A percentile compares a stretch with the other conserved stretches of the same genome.
These are phyloP conservation scores for Eragrostis curvula DNA, from an alignment of 176 grass and related monocot species.

Conservation along the genomic window DNA sequence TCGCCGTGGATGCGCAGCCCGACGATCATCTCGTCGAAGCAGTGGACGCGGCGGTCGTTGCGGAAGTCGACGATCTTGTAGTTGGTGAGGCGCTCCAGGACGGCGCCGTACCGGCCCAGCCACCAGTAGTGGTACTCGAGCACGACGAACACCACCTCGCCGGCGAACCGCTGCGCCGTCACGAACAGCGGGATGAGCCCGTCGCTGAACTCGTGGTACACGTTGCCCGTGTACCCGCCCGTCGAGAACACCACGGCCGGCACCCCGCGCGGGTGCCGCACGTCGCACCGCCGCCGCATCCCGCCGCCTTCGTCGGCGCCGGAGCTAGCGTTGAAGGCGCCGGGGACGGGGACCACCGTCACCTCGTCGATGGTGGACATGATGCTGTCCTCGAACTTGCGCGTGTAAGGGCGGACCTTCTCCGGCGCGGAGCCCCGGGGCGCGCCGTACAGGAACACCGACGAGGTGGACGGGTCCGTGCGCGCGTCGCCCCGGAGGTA, in stretches of 20 bases:
- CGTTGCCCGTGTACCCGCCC: slow-evolving; percentile 97
- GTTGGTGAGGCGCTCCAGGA: slow-evolving; percentile 78
- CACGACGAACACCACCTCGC: slow-evolving; percentile 91
- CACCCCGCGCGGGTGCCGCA: slow-evolving; percentile 61
- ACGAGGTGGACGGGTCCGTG: slow-evolving; percentile 74
- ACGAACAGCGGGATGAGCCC: slow-evolving; percentile 93
- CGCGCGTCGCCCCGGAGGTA: slow-evolving; percentile 87
- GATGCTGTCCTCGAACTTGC: slow-evolving; percentile 86
- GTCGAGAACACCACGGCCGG: slow-evolving; percentile 92
- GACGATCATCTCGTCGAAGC: slow-evolving; percentile 92
- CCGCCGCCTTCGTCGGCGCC: neutral
- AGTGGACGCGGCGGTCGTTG: slow-evolving; percentile 80
- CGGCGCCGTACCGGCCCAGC: slow-evolving; percentile 71
- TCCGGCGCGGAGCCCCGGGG: slow-evolving; percentile 48
- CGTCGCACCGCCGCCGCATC: slow-evolving; percentile 58
- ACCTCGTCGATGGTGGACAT: slow-evolving; percentile 83
- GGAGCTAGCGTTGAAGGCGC: slow-evolving; percentile 15
- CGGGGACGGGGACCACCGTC: slow-evolving; percentile 41
- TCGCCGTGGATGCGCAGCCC: slow-evolving; percentile 93
- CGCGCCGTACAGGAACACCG: slow-evolving; percentile 63
- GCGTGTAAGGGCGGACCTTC: slow-evolving; percentile 87
- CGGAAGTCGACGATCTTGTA: slow-evolving; percentile 87
- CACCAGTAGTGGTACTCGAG: slow-evolving; percentile 93
- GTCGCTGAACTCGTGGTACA: slow-evolving; percentile 99
- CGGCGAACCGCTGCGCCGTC: slow-evolving; percentile 77